Conservation (phyloP, 805 yeast species). For the Starmerella potacharoeniae region DNA sequence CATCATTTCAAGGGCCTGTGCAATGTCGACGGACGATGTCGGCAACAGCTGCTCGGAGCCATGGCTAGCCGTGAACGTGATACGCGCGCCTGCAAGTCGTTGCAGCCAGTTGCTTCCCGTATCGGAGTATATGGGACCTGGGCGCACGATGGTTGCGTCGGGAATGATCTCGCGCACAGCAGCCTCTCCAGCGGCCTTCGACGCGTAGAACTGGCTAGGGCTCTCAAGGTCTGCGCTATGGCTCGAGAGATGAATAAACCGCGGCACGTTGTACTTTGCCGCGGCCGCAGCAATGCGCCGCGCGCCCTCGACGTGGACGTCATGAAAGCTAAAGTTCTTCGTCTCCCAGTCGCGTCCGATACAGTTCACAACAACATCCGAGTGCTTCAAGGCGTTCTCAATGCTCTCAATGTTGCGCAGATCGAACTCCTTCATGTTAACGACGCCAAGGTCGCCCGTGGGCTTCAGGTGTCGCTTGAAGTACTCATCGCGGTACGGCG, state of each 20-base stretch:
- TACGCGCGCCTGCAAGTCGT: slow-evolving; percentile 43
- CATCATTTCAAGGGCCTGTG: slow-evolving; percentile 63
- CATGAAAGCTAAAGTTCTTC: slow-evolving; percentile 72
- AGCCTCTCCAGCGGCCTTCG: slow-evolving; percentile 70
- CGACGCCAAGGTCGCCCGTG: slow-evolving; percentile 79
- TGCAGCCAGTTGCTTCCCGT: slow-evolving; percentile 55
- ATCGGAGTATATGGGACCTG: slow-evolving; percentile 67
- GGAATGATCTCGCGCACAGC: slow-evolving; percentile 58
- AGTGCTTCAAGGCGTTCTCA: slow-evolving; percentile 63
- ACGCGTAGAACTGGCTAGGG: slow-evolving; percentile 57
- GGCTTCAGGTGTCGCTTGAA: slow-evolving; percentile 68
- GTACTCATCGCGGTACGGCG: slow-evolving; percentile 74
- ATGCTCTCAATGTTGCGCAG: slow-evolving; percentile 64
- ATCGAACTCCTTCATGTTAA: slow-evolving; percentile 72
- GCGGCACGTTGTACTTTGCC: slow-evolving; percentile 57
- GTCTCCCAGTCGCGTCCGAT: slow-evolving; percentile 67
- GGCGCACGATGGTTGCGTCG: slow-evolving; percentile 74
- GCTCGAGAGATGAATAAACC: slow-evolving; percentile 68
- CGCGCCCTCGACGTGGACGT: slow-evolving; percentile 68
- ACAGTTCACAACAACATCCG: slow-evolving; percentile 73
- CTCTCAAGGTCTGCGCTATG: slow-evolving; percentile 64
- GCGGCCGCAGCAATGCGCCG: slow-evolving; percentile 65
- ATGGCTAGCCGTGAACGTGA: slow-evolving; percentile 56
- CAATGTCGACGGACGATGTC: slow-evolving; percentile 67
- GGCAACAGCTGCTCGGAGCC: slow-evolving; percentile 56